Base-by-base conservation (phyloP, 2,329 filamentous ascomycete genomes). In the Cladosporium sp. region DNA sequence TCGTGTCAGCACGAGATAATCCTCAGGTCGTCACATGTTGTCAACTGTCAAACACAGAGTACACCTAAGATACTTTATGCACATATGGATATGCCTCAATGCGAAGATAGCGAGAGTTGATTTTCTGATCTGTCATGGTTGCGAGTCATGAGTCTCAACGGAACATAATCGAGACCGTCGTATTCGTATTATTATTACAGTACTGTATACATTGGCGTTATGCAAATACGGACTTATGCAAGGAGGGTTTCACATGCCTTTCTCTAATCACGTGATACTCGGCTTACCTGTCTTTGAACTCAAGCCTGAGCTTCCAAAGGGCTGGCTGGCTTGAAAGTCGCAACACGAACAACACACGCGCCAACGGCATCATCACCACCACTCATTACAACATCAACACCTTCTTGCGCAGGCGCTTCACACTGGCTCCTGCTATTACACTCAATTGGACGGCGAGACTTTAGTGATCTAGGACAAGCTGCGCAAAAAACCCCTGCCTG, bases 341-440 rank as follows among this genome's bases (percentile, higher is more conserved):
- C 56, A 25, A 58, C 56, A 58, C 56, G 56, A 58, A 39, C 32
- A 39, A 46, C 32, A 58, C 32, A 58, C 56, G 36, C 32, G 36
- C 39, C n/a, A 43, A 58, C 56, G 56, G 56, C 56, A 36, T 16
- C 56, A 46, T 39, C 56, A 25, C 23, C 21, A 6, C 23, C 30
- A 46, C 46, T 46, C 46, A 21, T 51, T 56, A 26, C 32, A 32
- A 25, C 23, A 63, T 56, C 49, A 16, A 26, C 14, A 23, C n/a
- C 36, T 2, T 13, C 26, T 34, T 34, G 49, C 49, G 60, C 60
- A 30, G 49, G 60, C 60, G 49, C 49, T 63, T 25, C 43, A 46
- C 21, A 14, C 23, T 54, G 51, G 16, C 51, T 21, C 11, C 26
- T 30, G 18, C 25, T 30, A 13, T n/a, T 30, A 13, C 11, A 54